Percentiles rank a stretch among this genome's conserved stretches.
These are phyloP conservation scores for Glebionis coronaria DNA, from an alignment of 129 eudicot species.

Conservation along the genomic window DNA sequence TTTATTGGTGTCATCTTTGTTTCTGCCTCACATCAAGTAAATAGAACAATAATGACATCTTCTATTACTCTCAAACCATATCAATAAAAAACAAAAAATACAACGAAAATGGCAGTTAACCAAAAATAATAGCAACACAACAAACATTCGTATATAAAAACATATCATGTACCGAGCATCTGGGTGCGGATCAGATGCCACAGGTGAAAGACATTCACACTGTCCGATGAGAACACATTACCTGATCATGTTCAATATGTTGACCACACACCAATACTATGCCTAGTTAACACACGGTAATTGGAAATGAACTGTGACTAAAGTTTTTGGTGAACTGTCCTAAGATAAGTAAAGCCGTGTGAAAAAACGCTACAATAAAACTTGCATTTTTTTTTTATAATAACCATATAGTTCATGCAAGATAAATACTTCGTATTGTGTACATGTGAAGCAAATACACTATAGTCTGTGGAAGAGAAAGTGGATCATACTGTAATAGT, in stretches of 20 bases:
- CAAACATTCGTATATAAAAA: background rate
- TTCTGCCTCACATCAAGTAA: no score
- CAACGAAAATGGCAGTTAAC: background rate
- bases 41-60: no score
- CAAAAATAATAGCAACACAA: background rate
- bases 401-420: background rate
- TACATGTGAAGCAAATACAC: background rate
- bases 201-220: background rate
- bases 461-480: background rate
- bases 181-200: background rate
- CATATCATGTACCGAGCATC: background rate
- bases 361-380: background rate
- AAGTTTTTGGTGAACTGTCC: background rate
- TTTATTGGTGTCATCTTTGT: no score
- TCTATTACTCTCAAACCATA: no score
- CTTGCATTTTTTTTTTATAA: background rate
- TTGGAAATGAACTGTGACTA: background rate
- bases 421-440: background rate
- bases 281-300: no score
- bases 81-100: background rate
- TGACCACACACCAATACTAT: no score
- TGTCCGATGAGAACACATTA: background rate
- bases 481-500: background rate
- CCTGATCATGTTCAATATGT: background rate
- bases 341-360: background rate